Evolutionary conservation across 768 basidiomycete genomes (phyloP).

Genomic region (Mycena haematopus): DNA sequence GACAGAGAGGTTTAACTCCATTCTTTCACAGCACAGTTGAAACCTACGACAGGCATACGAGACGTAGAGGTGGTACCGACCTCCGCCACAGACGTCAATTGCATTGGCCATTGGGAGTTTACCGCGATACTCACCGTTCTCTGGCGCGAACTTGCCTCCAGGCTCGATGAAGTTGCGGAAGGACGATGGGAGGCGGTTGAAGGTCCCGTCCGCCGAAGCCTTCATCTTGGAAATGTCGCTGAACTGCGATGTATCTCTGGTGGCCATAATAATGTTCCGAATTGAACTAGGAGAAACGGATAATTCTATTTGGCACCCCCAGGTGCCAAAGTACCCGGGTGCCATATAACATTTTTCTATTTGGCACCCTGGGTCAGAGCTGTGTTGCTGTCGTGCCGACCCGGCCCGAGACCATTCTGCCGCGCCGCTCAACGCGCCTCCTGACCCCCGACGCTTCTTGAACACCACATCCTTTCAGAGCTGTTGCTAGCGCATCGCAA

Average conservation of each 20-base stretch:
- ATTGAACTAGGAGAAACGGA: not conserved
- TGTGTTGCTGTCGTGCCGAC: no score
- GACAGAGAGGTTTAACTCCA: not conserved
- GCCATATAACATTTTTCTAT: no score
- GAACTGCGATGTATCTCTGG: constrained; percentile 28
- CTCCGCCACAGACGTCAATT: constrained; percentile 36
- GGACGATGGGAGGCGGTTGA: constrained; percentile 52
- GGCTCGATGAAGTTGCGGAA: constrained; percentile 57
- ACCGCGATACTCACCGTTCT: constrained; percentile 55
- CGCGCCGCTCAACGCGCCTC: no score
- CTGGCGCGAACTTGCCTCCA: constrained; percentile 61
- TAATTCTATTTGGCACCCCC: no score
- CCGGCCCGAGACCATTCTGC: no score
- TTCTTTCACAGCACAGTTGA: not conserved
- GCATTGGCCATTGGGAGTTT: not conserved
- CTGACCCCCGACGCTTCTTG: no score
- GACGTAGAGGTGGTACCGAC: constrained; percentile 75
- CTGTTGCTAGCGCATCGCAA: no score
- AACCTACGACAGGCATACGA: constrained; percentile 65
- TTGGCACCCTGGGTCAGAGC: no score
- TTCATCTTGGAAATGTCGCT: constrained; percentile 53
- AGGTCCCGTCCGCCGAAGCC: constrained; percentile 57
- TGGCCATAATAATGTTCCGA: constrained; percentile 3
- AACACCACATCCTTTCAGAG: no score
- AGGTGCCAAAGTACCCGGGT: no score